A percentile compares a stretch with the other conserved stretches of the same genome.
phyloP scores from a whole-genome alignment of 805 yeast genomes.

The Suhomyces sp. region DNA sequence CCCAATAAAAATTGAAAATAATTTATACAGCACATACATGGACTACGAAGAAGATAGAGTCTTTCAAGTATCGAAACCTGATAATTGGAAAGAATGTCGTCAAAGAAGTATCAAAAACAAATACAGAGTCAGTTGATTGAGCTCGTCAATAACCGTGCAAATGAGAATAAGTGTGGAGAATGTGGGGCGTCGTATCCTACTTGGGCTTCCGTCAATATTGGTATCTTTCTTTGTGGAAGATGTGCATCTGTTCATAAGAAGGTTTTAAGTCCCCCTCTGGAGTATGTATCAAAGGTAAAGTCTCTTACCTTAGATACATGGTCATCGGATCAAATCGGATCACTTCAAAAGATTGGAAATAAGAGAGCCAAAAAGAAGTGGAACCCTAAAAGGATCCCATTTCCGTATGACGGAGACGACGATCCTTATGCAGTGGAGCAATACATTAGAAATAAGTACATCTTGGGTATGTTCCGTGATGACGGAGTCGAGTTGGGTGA shows the following conservation, averaged over 20 bases:
- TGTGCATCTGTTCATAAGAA: slow-evolving; percentile 78
- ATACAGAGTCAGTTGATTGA: slow-evolving; percentile 54
- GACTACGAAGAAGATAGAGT: background rate
- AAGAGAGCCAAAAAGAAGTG: slow-evolving; percentile 56
- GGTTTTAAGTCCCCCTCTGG: slow-evolving; percentile 50
- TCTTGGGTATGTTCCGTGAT: slow-evolving; percentile 55
- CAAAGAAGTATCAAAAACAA: slow-evolving; percentile 39
- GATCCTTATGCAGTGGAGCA: slow-evolving; percentile 51
- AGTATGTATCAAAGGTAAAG: slow-evolving; percentile 56
- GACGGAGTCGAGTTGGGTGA: slow-evolving; percentile 35
- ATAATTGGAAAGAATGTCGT: background rate
- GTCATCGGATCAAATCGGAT: slow-evolving; percentile 54
- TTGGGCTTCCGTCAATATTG: slow-evolving; percentile 50
- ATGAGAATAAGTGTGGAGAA: slow-evolving; percentile 75
- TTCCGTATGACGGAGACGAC: slow-evolving; percentile 75
- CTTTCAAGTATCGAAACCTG: background rate
- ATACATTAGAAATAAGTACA: slow-evolving; percentile 65
- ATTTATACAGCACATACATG: background rate
- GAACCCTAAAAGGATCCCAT: slow-evolving; percentile 67
- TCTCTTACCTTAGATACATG: slow-evolving; percentile 73
- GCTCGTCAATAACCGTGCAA: slow-evolving; percentile 55
- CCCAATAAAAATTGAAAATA: background rate
- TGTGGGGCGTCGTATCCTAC: slow-evolving; percentile 70
- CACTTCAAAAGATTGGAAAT: slow-evolving; percentile 53
- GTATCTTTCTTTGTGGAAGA: slow-evolving; percentile 76